These are phyloP conservation scores for Cordia subcordata DNA, from an alignment of 257 asterid genomes.

Conservation along the genomic window DNA sequence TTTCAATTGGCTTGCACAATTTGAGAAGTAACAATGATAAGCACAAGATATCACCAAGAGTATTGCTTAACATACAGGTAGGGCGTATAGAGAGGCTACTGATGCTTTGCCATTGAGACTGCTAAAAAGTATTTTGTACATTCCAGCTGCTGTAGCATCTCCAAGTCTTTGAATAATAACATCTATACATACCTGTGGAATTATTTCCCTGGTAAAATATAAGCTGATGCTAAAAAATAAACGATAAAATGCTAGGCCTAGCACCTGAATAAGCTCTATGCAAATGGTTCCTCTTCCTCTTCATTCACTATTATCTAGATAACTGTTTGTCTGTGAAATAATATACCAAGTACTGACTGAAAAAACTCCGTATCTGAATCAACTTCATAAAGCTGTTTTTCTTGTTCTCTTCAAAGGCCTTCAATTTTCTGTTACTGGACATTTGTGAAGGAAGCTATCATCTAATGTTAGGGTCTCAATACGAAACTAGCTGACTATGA, in stretches of 20 bases:
- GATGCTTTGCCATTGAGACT: conserved; percentile 56
- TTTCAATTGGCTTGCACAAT: neutral
- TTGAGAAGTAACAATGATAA: neutral
- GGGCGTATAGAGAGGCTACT: conserved; percentile 57
- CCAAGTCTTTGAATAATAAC: conserved; percentile 96
- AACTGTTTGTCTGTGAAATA: too few species aligned
- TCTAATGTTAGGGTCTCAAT: too few species aligned
- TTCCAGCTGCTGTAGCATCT: conserved; percentile 95
- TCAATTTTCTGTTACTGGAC: too few species aligned
- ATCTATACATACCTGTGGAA: conserved; percentile 81
- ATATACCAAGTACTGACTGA: too few species aligned
- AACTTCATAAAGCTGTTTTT: too few species aligned
- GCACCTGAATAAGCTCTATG: neutral
- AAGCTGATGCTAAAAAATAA: conserved; percentile 4
- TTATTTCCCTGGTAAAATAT: conserved; percentile 4
- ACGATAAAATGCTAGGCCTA: neutral
- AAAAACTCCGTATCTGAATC: too few species aligned
- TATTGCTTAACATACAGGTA: conserved; percentile 57
- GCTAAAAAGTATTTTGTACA: conserved; percentile 75
- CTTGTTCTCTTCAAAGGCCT: too few species aligned
- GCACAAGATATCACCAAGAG: too few species aligned
- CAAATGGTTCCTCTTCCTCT: neutral
- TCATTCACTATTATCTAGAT: neutral
- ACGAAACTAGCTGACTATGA: too few species aligned
- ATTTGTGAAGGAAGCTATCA: too few species aligned